phyloP scores from a whole-genome alignment of 2,329 filamentous ascomycete genomes.

The Paecilomyces sp. region DNA sequence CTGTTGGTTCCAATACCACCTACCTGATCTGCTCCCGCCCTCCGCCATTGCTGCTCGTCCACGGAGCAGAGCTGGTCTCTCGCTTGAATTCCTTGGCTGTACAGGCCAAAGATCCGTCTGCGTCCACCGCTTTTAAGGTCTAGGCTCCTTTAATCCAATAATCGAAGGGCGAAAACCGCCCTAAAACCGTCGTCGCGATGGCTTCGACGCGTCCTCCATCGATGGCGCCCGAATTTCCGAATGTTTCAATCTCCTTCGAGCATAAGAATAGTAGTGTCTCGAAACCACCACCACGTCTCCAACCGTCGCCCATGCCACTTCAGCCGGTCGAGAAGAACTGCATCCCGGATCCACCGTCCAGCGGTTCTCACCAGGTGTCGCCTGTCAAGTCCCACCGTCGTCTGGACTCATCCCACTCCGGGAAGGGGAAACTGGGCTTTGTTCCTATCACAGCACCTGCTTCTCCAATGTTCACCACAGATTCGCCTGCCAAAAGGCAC shows the following conservation, averaged over 20 bases:
- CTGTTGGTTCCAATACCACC: neutral
- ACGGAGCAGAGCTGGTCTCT: neutral
- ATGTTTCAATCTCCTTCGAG: constrained; percentile 42
- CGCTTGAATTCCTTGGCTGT: neutral
- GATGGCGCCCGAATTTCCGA: constrained; percentile 53
- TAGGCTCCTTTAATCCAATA: neutral
- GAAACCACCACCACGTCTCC: constrained; percentile 35
- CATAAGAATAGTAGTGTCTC: constrained; percentile 17
- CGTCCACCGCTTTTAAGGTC: neutral
- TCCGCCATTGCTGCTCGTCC: neutral
- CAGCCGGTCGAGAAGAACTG: constrained; percentile 48
- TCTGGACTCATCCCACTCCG: constrained; percentile 48
- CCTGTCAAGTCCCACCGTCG: constrained; percentile 59
- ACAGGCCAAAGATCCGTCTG: neutral
- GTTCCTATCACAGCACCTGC: constrained; percentile 52
- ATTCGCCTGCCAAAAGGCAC: constrained; percentile 42
- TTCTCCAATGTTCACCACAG: constrained; percentile 37
- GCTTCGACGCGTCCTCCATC: constrained; percentile 36
- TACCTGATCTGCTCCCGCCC: neutral
- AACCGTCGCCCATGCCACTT: constrained; percentile 47
- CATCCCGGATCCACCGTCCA: constrained; percentile 56
- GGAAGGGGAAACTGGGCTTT: constrained; percentile 53
- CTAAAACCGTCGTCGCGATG: constrained; percentile 20
- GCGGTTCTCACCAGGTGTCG: constrained; percentile 49
- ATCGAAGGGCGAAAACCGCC: constrained; percentile 4